Base-by-base conservation (phyloP, 441 rosid species). In the Brassica hybrid region DNA sequence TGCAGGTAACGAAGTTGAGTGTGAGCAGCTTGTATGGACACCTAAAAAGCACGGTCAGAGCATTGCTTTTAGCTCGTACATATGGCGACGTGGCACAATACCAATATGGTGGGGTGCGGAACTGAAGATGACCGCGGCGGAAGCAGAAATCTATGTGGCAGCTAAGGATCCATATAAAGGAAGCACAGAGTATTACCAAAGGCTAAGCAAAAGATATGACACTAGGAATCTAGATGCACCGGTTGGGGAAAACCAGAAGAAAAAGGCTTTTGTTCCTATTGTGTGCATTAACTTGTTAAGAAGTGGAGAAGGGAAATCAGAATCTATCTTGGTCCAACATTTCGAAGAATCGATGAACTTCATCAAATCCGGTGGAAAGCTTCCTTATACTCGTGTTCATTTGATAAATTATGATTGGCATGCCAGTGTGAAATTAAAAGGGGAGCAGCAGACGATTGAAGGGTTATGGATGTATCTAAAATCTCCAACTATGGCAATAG, bases 41-140 rank as follows among this genome's bases (percentile, higher is more conserved):
- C 98, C 99, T 72, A 94, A 86, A 85, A 89, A 67, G 81, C 65
- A 86, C 16, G 91, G 90, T 80, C 97, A 85, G 83, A 89, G 94
- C 84, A 79, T 92, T 81, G 96, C 96, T 83, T 94, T 94, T 79
- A 96, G 84, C 79, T 88, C 93, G 17, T 92, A 89, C 73, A 84
- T 92, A 56, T 96, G 98, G 99, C 91, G 98, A 69, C 92, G 98
- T 73, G 99, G 99, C 77, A 93, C 99, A 62, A 93, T 93, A 59
- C 98, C 99, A 14, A 92, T 96, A 50, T 95, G 99, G 99, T 93
- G 99, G 99, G 97, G 99, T 87, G 98, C 99, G 56, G 98, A 96
- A 76, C 75, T 96, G 77, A 96, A 93, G 84, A 84, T 95, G 34
- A 94, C 94, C 32, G 91, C 98, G 36, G 94, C 97, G 65, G 99